Evolutionary conservation across 148 eudicot genomes (phyloP).

Genomic region (Heliosperma pusillum): DNA sequence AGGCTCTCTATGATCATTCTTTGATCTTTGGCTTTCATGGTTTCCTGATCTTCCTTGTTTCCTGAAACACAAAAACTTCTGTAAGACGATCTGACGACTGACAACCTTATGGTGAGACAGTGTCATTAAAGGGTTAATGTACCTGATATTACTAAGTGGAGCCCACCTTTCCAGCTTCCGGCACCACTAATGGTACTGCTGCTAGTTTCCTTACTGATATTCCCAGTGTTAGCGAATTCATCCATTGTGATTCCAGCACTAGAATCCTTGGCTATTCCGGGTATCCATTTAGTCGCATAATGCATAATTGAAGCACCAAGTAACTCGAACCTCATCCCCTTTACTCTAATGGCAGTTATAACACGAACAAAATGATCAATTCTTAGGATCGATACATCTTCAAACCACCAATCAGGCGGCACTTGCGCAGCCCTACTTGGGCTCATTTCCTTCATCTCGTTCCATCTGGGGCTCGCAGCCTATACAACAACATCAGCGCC

Average conservation of each 20-base stretch:
- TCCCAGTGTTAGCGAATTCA: conserved; percentile 27
- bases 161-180: conserved; percentile 67
- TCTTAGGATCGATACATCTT: conserved; percentile 77
- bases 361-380: conserved; percentile 96
- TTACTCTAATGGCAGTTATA: conserved; percentile 89
- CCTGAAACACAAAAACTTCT: conserved; percentile 22
- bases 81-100: background rate
- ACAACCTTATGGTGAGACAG: background rate
- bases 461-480: conserved; percentile 80
- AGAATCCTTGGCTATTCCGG: conserved; percentile 63
- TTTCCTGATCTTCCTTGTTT: conserved; percentile 42
- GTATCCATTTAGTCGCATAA: conserved; percentile 81
- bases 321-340: conserved; percentile 84
- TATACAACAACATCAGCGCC: too few species aligned
- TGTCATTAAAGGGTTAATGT: background rate
- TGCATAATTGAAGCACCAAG: conserved; percentile 82
- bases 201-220: conserved; percentile 16
- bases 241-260: conserved; percentile 25
- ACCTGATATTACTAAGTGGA: conserved; percentile 62
- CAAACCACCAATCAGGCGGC: conserved; percentile 98
- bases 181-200: conserved; percentile 31
- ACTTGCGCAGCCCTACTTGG: conserved; percentile 57
- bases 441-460: conserved; percentile 60
- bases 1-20: conserved; percentile 91
- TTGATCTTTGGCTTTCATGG: conserved; percentile 63